Evolutionary conservation across 352 stramenopile species (phyloP), one percentile per base, ranked within the genome.

Genomic region (Thalassiosira ordinaria): DNA sequence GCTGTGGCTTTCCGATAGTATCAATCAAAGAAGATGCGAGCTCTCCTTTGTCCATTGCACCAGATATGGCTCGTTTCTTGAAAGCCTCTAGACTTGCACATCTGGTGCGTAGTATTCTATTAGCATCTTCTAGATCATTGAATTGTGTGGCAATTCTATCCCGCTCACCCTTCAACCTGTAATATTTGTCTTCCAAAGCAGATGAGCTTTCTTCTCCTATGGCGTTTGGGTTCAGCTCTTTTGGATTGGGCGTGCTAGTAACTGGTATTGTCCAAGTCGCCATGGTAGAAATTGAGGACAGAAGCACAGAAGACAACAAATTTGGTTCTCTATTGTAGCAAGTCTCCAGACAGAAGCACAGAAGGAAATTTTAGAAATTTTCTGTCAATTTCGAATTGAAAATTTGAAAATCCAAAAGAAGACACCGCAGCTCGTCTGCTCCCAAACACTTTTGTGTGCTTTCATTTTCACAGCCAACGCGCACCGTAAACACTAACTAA

Each of bases 141-240:
- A 71, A 52, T 16, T 29, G 24, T 6, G 11, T 20, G 18, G 41
- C 60, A 16, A 62, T 22, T 1, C 53, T 44, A 44, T 78, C 69
- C 31, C 39, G 63, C 37, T 78, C 69, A 24, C 16, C 24, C 26
- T 64, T 78, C 7, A 70, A n/a, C 18, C 64, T 6, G 13, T 65
- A 44, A 33, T 63, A 77, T 20, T 70, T 22, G 26, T 77, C 56
- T 62, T 77, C 44, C n/a, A 22, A 24, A 63, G 53, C 16, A 39
- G 57, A 66, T 31, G 5, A 37, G 31, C 16, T 11, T 53, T 66
- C 35, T 11, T 47, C 33, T 7, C n/a, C n/a, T n/a, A n/a, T n/a
- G n/a, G n/a, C n/a, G n/a, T n/a, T n/a, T n/a, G n/a, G n/a, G n/a
- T n/a, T n/a, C n/a, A n/a, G n/a, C n/a, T n/a, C n/a, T n/a, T n/a